Evolutionary conservation across 2,329 filamentous ascomycete genomes (phyloP).

Genomic region (Penicillium sp.): DNA sequence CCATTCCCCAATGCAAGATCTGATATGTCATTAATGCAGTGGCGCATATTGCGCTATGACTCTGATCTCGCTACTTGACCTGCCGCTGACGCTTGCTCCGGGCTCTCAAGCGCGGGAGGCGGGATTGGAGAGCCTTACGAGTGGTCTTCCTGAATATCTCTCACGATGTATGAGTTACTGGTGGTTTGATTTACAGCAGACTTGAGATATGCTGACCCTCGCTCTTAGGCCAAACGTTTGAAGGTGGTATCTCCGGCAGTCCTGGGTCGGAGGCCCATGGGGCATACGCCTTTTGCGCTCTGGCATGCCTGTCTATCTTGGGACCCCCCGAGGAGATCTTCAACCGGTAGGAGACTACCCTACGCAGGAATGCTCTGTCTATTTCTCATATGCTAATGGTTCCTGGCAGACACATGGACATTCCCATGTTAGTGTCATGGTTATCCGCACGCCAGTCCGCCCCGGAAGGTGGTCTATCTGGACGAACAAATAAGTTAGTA

Average conservation of each 20-base stretch:
- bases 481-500: constrained; percentile 94
- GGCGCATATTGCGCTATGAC: constrained; percentile 91
- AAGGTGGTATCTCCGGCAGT: constrained; percentile 85
- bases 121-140: constrained; percentile 66
- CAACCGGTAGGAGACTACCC: constrained; percentile 57
- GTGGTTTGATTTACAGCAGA: background rate
- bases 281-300: constrained; percentile 91
- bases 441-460: constrained; percentile 84
- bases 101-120: constrained; percentile 67
- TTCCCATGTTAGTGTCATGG: constrained; percentile 78
- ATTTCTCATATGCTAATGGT: constrained; percentile 5
- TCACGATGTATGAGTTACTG: constrained; percentile 64
- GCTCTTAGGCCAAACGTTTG: constrained; percentile 76
- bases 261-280: constrained; percentile 92
- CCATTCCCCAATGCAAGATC: constrained; percentile 17
- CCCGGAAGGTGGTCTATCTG: constrained; percentile 89
- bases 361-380: background rate
- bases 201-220: constrained; percentile 16
- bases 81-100: constrained; percentile 75
- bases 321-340: constrained; percentile 75
- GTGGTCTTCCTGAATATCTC: constrained; percentile 76
- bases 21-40: constrained; percentile 46
- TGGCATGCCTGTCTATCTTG: constrained; percentile 84
- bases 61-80: constrained; percentile 75
- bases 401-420: constrained; percentile 66